Evolutionary conservation across 1,139 yeast species (phyloP).

Genomic region (Geotrichum restrictum): DNA sequence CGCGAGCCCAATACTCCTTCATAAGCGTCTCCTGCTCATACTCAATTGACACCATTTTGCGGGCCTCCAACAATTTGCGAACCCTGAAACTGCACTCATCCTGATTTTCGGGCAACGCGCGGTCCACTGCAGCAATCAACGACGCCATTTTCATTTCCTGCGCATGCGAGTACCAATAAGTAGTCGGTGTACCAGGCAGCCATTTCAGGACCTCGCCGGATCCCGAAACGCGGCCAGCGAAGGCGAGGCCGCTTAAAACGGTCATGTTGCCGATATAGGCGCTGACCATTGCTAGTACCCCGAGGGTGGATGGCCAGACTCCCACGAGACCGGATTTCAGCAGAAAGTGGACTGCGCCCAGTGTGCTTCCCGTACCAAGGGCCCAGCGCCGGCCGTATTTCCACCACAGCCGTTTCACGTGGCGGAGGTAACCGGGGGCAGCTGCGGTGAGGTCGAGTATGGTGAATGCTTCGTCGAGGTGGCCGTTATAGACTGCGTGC

Average conservation of each 20-base stretch:
- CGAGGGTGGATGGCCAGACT: constrained; percentile 34
- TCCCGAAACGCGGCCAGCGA: constrained; percentile 55
- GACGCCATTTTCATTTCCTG: constrained; percentile 68
- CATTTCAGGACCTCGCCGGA: constrained; percentile 58
- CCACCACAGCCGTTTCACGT: constrained; percentile 28
- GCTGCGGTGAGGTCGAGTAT: constrained; percentile 62
- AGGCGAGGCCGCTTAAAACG: constrained; percentile 50
- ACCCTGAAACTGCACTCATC: constrained; percentile 38
- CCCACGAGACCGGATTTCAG: constrained; percentile 44
- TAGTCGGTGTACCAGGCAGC: constrained; percentile 63
- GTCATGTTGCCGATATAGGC: constrained; percentile 63
- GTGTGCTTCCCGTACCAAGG: constrained; percentile 37
- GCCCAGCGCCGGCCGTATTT: constrained; percentile 35
- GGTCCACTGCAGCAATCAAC: constrained; percentile 62
- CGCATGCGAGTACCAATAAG: constrained; percentile 62
- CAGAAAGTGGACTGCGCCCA: constrained; percentile 35
- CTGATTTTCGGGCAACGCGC: constrained; percentile 40
- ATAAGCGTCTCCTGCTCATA: constrained; percentile 61
- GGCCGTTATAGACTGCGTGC: constrained; percentile 54
- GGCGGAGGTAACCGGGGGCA: constrained; percentile 38
- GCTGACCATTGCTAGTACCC: constrained; percentile 56
- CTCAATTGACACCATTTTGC: constrained; percentile 48
- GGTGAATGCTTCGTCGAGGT: constrained; percentile 54
- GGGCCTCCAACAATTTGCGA: constrained; percentile 31
- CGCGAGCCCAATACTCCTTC: constrained; percentile 71